Evolutionary conservation across 2,329 filamentous ascomycete genomes (phyloP).

Genomic region (Cladophialophora immunda): DNA sequence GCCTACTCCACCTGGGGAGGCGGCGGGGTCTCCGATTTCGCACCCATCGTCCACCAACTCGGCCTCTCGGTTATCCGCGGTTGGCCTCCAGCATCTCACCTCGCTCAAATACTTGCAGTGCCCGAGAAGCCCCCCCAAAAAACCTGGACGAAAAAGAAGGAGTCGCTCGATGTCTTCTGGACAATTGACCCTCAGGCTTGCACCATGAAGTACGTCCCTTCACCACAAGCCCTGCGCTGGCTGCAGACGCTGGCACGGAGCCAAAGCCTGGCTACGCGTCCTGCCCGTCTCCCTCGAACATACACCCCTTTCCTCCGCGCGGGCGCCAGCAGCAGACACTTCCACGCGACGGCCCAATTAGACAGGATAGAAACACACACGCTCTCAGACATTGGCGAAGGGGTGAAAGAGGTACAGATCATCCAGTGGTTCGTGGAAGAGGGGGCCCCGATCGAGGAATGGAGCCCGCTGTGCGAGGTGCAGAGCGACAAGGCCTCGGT

Average conservation of each 20-base stretch:
- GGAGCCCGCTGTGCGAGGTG: slow-evolving; percentile 96
- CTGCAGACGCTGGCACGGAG: slow-evolving; percentile 24
- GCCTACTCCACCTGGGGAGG: neutral
- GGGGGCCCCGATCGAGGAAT: slow-evolving; percentile 94
- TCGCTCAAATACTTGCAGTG: neutral
- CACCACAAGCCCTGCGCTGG: slow-evolving; percentile 32
- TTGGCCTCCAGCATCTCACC: neutral
- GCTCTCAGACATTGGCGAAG: slow-evolving; percentile 57
- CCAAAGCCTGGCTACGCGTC: slow-evolving; percentile 14
- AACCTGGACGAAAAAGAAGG: too few relatives aligned
- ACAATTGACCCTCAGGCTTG: neutral
- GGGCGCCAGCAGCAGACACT: slow-evolving; percentile 18
- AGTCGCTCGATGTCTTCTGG: neutral
- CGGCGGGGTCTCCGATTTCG: slow-evolving; percentile 5
- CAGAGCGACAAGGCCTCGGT: slow-evolving; percentile 93
- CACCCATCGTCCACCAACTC: neutral
- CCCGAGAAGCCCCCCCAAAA: neutral
- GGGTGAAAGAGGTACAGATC: slow-evolving; percentile 97
- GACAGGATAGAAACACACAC: slow-evolving; percentile 38
- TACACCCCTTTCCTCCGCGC: slow-evolving; percentile 31
- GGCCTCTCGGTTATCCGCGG: slow-evolving; percentile 2
- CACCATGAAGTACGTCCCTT: slow-evolving; percentile 35
- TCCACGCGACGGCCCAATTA: slow-evolving; percentile 34
- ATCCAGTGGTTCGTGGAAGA: slow-evolving; percentile 99
- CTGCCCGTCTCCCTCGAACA: neutral